phyloP scores from a whole-genome alignment of 2,329 filamentous ascomycete genomes.

The Arthrocladium fulminans region DNA sequence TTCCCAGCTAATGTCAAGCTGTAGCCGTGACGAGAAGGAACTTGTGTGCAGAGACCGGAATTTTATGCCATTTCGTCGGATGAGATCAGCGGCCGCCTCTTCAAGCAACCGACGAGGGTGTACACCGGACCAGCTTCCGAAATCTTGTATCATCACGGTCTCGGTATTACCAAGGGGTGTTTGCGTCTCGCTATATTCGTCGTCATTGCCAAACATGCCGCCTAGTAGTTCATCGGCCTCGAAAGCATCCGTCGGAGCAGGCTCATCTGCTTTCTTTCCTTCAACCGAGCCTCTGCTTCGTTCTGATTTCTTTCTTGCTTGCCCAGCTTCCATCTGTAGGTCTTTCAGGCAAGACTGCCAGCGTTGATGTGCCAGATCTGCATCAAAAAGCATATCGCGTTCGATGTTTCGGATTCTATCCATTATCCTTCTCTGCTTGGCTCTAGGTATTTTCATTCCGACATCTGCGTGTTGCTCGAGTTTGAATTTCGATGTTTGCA shows the following conservation, averaged over 20 bases:
- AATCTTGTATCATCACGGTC: constrained; percentile 63
- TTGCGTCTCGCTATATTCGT: constrained; percentile 30
- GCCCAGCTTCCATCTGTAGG: constrained; percentile 53
- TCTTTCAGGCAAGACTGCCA: constrained; percentile 54
- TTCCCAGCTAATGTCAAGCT: constrained; percentile 67
- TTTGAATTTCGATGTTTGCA: constrained; percentile 60
- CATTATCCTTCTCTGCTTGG: constrained; percentile 56
- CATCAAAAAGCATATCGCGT: constrained; percentile 67
- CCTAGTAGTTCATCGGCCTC: constrained; percentile 41
- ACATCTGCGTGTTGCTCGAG: constrained; percentile 23
- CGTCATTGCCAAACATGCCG: constrained; percentile 46
- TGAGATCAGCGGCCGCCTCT: constrained; percentile 73
- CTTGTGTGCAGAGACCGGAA: constrained; percentile 65
- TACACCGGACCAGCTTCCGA: constrained; percentile 72
- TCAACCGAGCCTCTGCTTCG: background rate
- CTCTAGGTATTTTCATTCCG: constrained; percentile 35
- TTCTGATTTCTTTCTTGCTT: constrained; percentile 26
- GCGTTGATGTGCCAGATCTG: constrained; percentile 52
- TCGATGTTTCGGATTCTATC: constrained; percentile 64
- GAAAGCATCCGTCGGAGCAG: constrained; percentile 36
- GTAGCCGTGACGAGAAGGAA: constrained; percentile 66
- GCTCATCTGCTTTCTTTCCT: constrained; percentile 29
- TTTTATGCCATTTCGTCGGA: constrained; percentile 57
- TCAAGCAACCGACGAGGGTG: constrained; percentile 69
- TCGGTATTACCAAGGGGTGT: constrained; percentile 29